Conservation (phyloP, 2,329 filamentous ascomycete species). For the Penicillium sp. region DNA sequence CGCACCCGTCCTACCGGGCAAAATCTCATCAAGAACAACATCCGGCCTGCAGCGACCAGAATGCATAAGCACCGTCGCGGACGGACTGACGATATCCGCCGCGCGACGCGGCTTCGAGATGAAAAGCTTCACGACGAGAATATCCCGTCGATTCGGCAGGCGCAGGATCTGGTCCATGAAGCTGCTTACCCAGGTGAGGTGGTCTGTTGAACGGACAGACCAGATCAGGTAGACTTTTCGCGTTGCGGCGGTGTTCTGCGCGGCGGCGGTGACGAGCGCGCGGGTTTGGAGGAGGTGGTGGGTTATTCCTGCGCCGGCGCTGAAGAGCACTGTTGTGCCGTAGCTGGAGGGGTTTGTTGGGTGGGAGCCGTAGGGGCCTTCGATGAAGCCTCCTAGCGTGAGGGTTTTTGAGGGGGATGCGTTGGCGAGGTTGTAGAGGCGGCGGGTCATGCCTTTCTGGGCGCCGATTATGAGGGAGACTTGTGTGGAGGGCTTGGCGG, state of each 20-base stretch:
- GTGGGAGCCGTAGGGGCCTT: constrained; percentile 56
- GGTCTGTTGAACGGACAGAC: constrained; percentile 53
- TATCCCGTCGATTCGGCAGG: constrained; percentile 51
- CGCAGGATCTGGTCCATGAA: constrained; percentile 59
- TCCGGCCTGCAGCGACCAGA: constrained; percentile 50
- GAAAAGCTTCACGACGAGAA: constrained; percentile 54
- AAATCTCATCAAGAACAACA: constrained; percentile 50
- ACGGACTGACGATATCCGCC: constrained; percentile 49
- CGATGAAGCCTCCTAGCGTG: constrained; percentile 49
- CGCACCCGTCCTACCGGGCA: constrained; percentile 49
- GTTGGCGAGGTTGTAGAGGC: constrained; percentile 50
- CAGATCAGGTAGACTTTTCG: constrained; percentile 55
- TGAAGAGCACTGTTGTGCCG: constrained; percentile 58
- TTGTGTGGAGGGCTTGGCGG: constrained; percentile 19
- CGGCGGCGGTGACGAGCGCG: constrained; percentile 48
- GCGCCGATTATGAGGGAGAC: constrained; percentile 53
- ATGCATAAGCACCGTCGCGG: constrained; percentile 53
- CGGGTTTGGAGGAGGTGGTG: constrained; percentile 56
- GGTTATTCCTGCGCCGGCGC: constrained; percentile 58
- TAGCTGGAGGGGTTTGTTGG: constrained; percentile 51
- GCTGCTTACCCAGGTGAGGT: constrained; percentile 54
- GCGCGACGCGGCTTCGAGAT: constrained; percentile 52
- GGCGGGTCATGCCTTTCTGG: constrained; percentile 55
- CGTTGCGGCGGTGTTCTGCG: constrained; percentile 48
- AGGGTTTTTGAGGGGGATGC: constrained; percentile 44